Evolutionary conservation across 441 rosid species (phyloP).

Genomic region (Arabidopsis hybrid): DNA sequence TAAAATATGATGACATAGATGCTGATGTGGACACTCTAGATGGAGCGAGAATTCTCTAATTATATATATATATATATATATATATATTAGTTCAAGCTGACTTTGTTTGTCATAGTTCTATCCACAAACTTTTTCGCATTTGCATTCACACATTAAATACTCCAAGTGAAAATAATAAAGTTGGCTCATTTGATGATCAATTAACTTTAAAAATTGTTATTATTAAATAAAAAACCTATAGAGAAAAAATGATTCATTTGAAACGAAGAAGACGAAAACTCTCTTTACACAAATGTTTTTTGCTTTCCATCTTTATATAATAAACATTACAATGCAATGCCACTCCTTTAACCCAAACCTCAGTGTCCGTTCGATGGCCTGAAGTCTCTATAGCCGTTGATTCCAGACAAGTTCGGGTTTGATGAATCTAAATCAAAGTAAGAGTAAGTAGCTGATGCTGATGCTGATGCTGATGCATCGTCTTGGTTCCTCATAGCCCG

Average conservation of each 20-base stretch:
- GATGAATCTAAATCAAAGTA: constrained; percentile 38
- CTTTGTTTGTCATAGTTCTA: background rate
- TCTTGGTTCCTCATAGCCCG: constrained; percentile 62
- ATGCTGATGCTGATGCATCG: constrained; percentile 46
- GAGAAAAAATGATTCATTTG: constrained; percentile 23
- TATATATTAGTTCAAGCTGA: background rate
- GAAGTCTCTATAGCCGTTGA: constrained; percentile 67
- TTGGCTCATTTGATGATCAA: constrained; percentile 8
- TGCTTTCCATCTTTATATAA: constrained; percentile 17
- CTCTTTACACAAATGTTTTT: constrained; percentile 52
- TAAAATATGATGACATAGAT: too few relatives aligned
- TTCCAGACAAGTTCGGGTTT: constrained; percentile 58
- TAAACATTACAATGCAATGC: constrained; percentile 48
- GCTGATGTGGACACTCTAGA: too few relatives aligned
- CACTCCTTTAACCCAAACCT: constrained; percentile 14
- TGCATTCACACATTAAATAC: constrained; percentile 11
- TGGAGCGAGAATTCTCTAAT: too few relatives aligned
- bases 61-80: too few relatives aligned
- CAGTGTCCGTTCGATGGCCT: constrained; percentile 83
- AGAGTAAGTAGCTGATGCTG: constrained; percentile 46
- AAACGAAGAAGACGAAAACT: constrained; percentile 15
- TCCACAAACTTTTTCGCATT: background rate
- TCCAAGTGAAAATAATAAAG: background rate
- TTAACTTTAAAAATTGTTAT: background rate
- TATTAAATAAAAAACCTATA: constrained; percentile 22